Conservation (phyloP, 2,329 filamentous ascomycete genomes). For the Ampelomyces quisqualis region DNA sequence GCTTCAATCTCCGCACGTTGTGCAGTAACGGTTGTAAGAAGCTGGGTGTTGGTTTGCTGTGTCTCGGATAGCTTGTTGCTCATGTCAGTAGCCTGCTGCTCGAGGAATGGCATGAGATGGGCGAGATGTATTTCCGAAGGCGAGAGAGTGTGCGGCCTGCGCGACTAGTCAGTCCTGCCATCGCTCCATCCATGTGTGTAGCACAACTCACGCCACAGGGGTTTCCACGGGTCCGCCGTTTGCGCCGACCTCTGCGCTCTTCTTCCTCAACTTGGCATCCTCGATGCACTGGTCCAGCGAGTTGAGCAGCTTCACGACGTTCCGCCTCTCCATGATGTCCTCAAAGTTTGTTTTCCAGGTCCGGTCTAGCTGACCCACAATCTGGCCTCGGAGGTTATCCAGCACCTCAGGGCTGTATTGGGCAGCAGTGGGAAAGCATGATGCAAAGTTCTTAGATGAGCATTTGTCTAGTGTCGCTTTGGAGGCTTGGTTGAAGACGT, state of each 20-base stretch:
- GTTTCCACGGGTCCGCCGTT: constrained; percentile 37
- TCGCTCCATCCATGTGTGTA: not conserved
- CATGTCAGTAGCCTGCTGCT: constrained; percentile 53
- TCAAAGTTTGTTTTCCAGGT: constrained; percentile 61
- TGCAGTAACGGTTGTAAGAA: constrained; percentile 53
- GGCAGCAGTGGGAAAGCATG: constrained; percentile 65
- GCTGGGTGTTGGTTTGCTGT: constrained; percentile 55
- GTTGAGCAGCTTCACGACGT: constrained; percentile 60
- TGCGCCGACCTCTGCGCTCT: constrained; percentile 43
- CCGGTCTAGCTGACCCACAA: constrained; percentile 60
- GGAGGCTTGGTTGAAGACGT: constrained; percentile 61
- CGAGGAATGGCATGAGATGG: constrained; percentile 60
- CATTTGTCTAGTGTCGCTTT: constrained; percentile 62
- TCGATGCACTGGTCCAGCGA: constrained; percentile 61
- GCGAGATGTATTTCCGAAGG: constrained; percentile 59
- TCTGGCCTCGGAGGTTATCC: constrained; percentile 59
- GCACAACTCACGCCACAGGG: constrained; percentile 50
- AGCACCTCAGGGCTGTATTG: constrained; percentile 58
- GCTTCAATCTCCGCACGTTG: constrained; percentile 60
- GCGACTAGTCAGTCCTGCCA: constrained; percentile 9
- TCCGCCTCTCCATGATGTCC: constrained; percentile 57
- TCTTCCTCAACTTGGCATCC: constrained; percentile 58
- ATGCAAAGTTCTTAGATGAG: constrained; percentile 61
- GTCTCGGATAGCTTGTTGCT: constrained; percentile 52
- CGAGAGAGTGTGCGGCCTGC: constrained; percentile 59